Evolutionary conservation across 768 basidiomycete genomes (phyloP).

Genomic region (Astraeus odoratus): DNA sequence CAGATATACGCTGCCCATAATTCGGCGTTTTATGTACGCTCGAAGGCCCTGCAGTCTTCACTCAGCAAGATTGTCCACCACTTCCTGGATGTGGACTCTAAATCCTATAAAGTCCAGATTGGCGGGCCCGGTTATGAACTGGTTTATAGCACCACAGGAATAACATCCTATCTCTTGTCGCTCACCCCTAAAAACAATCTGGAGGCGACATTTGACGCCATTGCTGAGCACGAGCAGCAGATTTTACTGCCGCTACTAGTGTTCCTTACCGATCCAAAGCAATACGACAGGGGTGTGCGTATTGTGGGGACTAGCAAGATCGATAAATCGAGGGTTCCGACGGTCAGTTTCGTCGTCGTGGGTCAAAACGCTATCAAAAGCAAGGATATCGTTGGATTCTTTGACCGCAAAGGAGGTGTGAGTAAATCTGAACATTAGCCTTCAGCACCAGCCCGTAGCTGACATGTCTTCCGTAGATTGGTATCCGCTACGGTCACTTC

Average conservation of each 20-base stretch:
- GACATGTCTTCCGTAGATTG: slow-evolving; percentile 40
- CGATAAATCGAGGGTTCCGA: slow-evolving; percentile 48
- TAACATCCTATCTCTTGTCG: slow-evolving; percentile 56
- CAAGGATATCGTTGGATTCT: slow-evolving; percentile 53
- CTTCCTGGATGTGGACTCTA: slow-evolving; percentile 46
- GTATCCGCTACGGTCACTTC: slow-evolving; percentile 74
- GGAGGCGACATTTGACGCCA: slow-evolving; percentile 45
- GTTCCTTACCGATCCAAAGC: slow-evolving; percentile 45
- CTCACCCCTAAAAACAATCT: slow-evolving; percentile 46
- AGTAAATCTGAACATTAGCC: slow-evolving; percentile 20
- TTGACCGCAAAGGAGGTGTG: slow-evolving; percentile 60
- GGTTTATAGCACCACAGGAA: slow-evolving; percentile 52
- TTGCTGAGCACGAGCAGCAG: slow-evolving; percentile 54
- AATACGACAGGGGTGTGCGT: slow-evolving; percentile 52
- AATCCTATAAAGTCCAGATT: slow-evolving; percentile 58
- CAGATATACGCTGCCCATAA: slow-evolving; percentile 74
- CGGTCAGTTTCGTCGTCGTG: slow-evolving; percentile 64
- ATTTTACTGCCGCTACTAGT: slow-evolving; percentile 48
- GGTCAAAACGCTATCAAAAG: slow-evolving; percentile 52
- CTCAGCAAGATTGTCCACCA: slow-evolving; percentile 60
- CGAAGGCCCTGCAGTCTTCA: slow-evolving; percentile 40
- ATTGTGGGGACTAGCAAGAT: slow-evolving; percentile 55
- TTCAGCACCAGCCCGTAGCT: too few relatives aligned
- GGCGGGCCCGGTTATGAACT: slow-evolving; percentile 74
- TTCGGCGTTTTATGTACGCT: slow-evolving; percentile 57